Evolutionary conservation across 2,329 filamentous ascomycete genomes (phyloP), one percentile per base, ranked within the genome.

Genomic region (Nothophoma quercina): DNA sequence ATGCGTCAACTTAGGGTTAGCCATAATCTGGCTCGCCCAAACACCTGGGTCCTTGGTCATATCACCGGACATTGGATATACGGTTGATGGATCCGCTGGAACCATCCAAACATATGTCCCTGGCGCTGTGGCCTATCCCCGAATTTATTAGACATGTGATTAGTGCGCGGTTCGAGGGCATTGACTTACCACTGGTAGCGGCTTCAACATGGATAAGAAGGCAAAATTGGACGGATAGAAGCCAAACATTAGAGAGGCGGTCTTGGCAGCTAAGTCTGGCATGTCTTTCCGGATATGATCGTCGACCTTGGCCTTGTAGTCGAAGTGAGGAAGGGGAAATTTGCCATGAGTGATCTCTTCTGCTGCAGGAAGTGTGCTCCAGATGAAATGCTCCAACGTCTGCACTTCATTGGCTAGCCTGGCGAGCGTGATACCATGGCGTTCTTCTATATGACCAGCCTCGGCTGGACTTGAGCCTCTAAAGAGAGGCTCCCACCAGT

Each of bases 381-480:
- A 79, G 43, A 79, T 65, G 55, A 71, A 79, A 51, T 78, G 76
- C 51, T 77, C 59, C 2, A 80, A 69, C 1, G 72, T 71, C 0
- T 60, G 6, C 0, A 65, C 73, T 16, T 62, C 51, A 2, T 69
- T 62, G 0, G 77, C 77, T 1, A 76, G 73, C 4, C 65, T 67
- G 5, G 75, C 76, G 5, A 79, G 47, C 38, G 74, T 77, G 33
- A 66, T 72, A 2, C 70, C 76, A 36, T 76, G 73, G 5, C 44
- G 33, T 3, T 58, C 51, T 58, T 80, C 78, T 9, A 26, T 65
- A 54, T 55, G 45, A 21, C 55, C 51, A 43, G 51, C 41, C 16
- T 30, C 44, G 67, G 60, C 13, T 71, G 65, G 1, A 72, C 66
- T 16, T 64, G 55, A 4, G 67, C 62, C 5, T 64, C 43, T 2